Conservation (phyloP, 164 flowering plant species). For the Amborella trichopoda region DNA sequence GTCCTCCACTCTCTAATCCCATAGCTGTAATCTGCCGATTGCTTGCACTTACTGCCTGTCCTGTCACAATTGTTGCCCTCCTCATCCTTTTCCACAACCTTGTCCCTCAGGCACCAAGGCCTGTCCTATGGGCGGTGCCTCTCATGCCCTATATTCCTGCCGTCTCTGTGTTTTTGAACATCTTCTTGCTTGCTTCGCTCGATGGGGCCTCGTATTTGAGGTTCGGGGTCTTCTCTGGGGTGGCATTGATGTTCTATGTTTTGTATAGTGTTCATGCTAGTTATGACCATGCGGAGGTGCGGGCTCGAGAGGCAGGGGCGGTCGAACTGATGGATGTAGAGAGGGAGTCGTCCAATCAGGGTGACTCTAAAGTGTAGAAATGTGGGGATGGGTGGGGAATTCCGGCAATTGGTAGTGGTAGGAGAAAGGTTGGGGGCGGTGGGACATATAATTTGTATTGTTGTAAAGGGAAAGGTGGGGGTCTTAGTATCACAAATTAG, state of each 20-base stretch:
- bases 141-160: conserved; percentile 91
- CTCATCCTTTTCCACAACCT: conserved; percentile 39
- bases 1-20: too few relatives aligned
- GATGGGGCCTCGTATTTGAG: conserved; percentile 65
- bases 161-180: conserved; percentile 59
- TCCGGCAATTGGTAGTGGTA: too few relatives aligned
- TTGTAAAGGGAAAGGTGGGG: too few relatives aligned
- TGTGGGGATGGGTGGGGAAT: too few relatives aligned
- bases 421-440: too few relatives aligned
- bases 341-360: too few relatives aligned
- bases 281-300: conserved; percentile 59
- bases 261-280: conserved; percentile 85
- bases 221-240: conserved; percentile 59
- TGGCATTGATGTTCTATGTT: conserved; percentile 48
- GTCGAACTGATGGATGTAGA: too few relatives aligned
- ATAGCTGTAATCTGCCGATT: conserved; percentile 22
- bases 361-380: too few relatives aligned
- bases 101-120: conserved; percentile 61
- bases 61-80: conserved; percentile 25
- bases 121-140: conserved; percentile 88
- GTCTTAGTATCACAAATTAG: too few relatives aligned
- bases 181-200: conserved; percentile 70
- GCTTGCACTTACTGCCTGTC: conserved; percentile 35
- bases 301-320: background rate
- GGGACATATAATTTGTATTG: too few relatives aligned